Conservation (phyloP, 2,329 filamentous ascomycete genomes). For the Curvularia verruculosa region DNA sequence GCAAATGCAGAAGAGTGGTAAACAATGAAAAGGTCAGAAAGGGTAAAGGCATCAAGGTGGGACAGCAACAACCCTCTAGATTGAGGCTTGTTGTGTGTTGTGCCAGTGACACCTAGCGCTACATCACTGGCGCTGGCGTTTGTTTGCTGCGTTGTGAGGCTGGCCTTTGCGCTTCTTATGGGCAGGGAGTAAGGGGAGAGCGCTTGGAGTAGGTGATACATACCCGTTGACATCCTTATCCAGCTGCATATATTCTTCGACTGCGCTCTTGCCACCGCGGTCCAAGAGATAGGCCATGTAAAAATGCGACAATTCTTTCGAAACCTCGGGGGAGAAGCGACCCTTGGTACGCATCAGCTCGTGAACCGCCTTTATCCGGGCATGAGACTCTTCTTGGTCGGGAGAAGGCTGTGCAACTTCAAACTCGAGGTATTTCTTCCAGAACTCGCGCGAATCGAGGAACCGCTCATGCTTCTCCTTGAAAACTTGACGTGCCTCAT, state of each 20-base stretch:
- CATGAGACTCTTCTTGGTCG: slow-evolving; percentile 66
- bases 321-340: slow-evolving; percentile 67
- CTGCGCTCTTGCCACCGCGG: slow-evolving; percentile 78
- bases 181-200: slow-evolving; percentile 28
- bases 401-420: slow-evolving; percentile 82
- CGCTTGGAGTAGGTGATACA: slow-evolving; percentile 43
- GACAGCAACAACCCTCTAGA: slow-evolving; percentile 3
- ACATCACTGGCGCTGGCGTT: slow-evolving; percentile 38
- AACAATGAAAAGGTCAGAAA: slow-evolving; percentile 21
- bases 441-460: slow-evolving; percentile 84
- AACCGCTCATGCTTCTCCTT: slow-evolving; percentile 83
- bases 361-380: slow-evolving; percentile 81
- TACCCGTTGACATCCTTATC: slow-evolving; percentile 86
- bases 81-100: slow-evolving; percentile 5
- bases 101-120: slow-evolving; percentile 15
- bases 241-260: slow-evolving; percentile 82
- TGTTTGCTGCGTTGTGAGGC: slow-evolving; percentile 44
- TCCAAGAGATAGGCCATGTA: slow-evolving; percentile 88
- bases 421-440: slow-evolving; percentile 86
- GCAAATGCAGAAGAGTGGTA: slow-evolving; percentile 28
- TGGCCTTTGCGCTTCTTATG: slow-evolving; percentile 34
- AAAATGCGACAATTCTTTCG: slow-evolving; percentile 75
- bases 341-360: slow-evolving; percentile 76
- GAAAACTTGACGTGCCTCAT: slow-evolving; percentile 84
- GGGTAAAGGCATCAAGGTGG: slow-evolving; percentile 13